phyloP scores from a whole-genome alignment of 129 eudicot species.

The Artemisia argyi region DNA sequence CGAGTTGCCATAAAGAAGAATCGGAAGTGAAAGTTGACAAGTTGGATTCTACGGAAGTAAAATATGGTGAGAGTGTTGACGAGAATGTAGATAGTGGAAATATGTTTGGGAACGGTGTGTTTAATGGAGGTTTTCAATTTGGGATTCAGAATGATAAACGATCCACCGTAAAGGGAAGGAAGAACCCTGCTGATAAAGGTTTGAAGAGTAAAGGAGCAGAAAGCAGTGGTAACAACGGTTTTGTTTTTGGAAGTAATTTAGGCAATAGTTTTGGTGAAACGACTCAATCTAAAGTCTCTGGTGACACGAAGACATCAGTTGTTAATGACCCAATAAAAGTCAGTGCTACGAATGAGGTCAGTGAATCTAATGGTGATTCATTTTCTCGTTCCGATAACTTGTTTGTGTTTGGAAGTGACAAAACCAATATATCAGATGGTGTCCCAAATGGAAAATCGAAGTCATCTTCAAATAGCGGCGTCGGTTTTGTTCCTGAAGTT shows the following conservation, averaged over 20 bases:
- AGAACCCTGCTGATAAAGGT: slow-evolving; percentile 22
- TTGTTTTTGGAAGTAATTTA: slow-evolving; percentile 28
- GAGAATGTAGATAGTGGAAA: slow-evolving; percentile 11
- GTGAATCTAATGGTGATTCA: slow-evolving; percentile 16
- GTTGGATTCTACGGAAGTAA: slow-evolving; percentile 2
- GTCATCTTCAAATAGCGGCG: slow-evolving; percentile 29
- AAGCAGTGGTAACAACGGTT: slow-evolving; percentile 24
- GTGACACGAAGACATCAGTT: slow-evolving; percentile 50
- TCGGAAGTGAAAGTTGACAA: slow-evolving; percentile 20
- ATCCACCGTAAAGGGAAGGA: slow-evolving; percentile 23
- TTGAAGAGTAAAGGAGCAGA: slow-evolving; percentile 27
- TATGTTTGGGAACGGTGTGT: slow-evolving; percentile 20
- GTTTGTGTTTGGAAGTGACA: slow-evolving; percentile 48
- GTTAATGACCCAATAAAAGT: slow-evolving; percentile 33
- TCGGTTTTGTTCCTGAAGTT: slow-evolving; percentile 30
- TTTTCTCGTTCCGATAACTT: slow-evolving; percentile 10
- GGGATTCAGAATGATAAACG: slow-evolving; percentile 14
- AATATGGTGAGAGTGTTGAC: slow-evolving; percentile 9
- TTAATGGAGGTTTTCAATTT: slow-evolving; percentile 4
- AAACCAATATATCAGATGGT: slow-evolving; percentile 27
- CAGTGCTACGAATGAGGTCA: slow-evolving; percentile 20
- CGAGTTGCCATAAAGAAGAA: slow-evolving; percentile 17
- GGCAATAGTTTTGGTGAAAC: slow-evolving; percentile 21
- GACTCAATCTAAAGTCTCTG: slow-evolving; percentile 34
- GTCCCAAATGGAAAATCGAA: slow-evolving; percentile 27